Evolutionary conservation across 2,329 filamentous ascomycete species (phyloP).

Genomic region (Biscogniauxia marginata): DNA sequence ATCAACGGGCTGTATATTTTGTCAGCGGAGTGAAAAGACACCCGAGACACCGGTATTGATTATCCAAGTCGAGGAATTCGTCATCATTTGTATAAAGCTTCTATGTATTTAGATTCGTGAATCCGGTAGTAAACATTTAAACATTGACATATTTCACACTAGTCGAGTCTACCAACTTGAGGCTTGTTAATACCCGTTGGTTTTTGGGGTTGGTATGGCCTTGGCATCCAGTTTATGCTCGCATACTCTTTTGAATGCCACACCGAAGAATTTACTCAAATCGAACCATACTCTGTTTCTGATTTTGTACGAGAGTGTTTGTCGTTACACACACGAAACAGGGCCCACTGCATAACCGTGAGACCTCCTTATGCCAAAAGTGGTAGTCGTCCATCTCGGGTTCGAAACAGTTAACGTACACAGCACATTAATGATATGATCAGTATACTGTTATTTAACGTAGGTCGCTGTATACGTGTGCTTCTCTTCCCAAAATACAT

Average conservation of each 20-base stretch:
- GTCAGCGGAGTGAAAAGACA: background rate
- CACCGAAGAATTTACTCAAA: background rate
- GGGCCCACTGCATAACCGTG: background rate
- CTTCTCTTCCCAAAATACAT: too few species aligned
- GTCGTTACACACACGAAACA: background rate
- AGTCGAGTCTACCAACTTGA: too few species aligned
- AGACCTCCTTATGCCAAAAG: background rate
- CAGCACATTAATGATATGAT: background rate
- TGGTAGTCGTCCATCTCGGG: background rate
- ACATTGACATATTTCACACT: background rate
- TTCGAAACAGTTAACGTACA: background rate
- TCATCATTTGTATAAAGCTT: background rate
- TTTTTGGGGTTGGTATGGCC: too few species aligned
- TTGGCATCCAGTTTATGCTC: background rate
- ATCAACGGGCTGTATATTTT: background rate
- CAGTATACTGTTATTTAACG: too few species aligned
- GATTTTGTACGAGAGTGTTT: background rate
- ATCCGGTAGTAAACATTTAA: background rate
- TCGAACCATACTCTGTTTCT: background rate
- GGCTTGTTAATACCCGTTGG: background rate
- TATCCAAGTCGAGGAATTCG: background rate
- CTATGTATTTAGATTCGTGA: background rate
- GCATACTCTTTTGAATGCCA: background rate
- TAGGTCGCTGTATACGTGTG: too few species aligned
- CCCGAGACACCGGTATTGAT: background rate